Conservation (phyloP, 2,329 filamentous ascomycete species). For the Bipolaris bicolor region DNA sequence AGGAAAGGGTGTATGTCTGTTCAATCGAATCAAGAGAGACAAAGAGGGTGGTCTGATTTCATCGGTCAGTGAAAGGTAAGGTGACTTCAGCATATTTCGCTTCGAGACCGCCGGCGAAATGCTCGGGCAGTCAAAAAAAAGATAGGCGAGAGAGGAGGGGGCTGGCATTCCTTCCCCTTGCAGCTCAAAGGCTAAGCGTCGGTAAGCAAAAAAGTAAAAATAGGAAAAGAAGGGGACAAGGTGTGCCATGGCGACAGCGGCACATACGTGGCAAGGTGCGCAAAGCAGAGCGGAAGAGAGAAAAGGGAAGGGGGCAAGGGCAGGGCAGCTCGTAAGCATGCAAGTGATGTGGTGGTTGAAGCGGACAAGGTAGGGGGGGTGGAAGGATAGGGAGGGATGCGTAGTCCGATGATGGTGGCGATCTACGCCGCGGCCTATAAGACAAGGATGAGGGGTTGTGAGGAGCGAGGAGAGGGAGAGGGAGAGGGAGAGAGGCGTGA, state of each 20-base stretch:
- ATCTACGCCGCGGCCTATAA: constrained; percentile 10
- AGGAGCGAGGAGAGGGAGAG: not conserved
- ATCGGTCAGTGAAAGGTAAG: no score
- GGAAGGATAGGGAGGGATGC: not conserved
- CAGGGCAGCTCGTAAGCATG: constrained; percentile 13
- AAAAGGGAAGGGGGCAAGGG: not conserved
- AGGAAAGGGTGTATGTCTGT: no score
- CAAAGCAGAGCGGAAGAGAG: constrained; percentile 13
- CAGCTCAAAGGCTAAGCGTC: not conserved
- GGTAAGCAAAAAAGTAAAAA: no score
- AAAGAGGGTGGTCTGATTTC: constrained; percentile 1
- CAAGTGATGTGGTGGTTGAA: constrained; percentile 8
- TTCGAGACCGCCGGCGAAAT: constrained; percentile 1
- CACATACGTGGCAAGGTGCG: no score
- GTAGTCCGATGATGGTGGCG: not conserved
- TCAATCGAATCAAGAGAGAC: no score
- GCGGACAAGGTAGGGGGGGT: not conserved
- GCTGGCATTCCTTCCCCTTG: not conserved
- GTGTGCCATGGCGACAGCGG: no score
- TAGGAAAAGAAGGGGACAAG: no score
- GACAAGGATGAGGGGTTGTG: not conserved
- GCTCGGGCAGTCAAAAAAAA: constrained; percentile 6
- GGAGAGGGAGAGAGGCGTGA: not conserved
- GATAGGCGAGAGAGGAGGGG: not conserved
- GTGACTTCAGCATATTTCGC: no score